phyloP scores from a whole-genome alignment of 2,329 filamentous ascomycete genomes.

The Trichoderma sp. region DNA sequence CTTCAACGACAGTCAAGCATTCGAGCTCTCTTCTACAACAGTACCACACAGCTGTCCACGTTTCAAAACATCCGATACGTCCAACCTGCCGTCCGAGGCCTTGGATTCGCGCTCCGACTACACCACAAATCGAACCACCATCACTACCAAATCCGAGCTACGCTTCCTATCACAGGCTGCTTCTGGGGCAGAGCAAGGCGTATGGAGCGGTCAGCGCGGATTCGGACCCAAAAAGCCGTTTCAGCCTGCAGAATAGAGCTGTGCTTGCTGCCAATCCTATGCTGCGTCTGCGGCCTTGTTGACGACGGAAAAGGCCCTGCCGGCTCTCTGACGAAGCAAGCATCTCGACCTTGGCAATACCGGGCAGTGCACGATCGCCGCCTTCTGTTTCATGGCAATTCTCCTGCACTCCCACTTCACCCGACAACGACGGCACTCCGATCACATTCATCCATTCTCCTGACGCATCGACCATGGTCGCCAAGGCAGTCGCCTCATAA shows the following conservation, averaged over 20 bases:
- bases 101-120: neutral
- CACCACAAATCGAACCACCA: neutral
- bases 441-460: too few species aligned
- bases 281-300: neutral
- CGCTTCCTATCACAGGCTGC: slow-evolving; percentile 4
- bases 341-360: neutral
- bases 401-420: neutral
- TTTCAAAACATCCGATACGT: slow-evolving; percentile 14
- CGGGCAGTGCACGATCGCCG: neutral
- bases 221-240: neutral
- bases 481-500: too few species aligned
- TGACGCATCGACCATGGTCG: too few species aligned
- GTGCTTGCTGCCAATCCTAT: slow-evolving; percentile 21
- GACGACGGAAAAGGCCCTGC: neutral
- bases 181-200: neutral
- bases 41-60: neutral
- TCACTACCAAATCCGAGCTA: slow-evolving; percentile 2
- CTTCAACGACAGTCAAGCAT: neutral
- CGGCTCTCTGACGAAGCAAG: neutral
- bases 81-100: neutral
- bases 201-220: neutral
- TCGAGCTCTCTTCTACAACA: neutral
- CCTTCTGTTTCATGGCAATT: neutral
- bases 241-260: neutral
- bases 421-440: too few species aligned